Evolutionary conservation across 306 rosid species (phyloP).

Genomic region (Hippophae gyantsensis): DNA sequence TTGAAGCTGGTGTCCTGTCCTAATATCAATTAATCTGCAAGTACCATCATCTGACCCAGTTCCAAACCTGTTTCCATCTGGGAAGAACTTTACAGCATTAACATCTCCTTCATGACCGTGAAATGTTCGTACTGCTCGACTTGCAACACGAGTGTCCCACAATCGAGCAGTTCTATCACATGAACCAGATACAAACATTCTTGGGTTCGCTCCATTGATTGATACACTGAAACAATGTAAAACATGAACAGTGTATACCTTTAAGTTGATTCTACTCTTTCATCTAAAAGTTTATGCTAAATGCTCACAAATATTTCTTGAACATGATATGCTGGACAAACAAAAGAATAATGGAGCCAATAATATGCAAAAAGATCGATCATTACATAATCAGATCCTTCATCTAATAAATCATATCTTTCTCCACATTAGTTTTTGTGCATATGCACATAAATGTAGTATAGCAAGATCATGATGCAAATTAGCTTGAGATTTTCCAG

Average conservation of each 20-base stretch:
- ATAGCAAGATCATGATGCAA: conserved; percentile 13
- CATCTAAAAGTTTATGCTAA: neutral
- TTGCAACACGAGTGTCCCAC: conserved; percentile 99
- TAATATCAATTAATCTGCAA: conserved; percentile 80
- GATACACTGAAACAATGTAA: conserved; percentile 53
- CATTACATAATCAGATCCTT: conserved; percentile 6
- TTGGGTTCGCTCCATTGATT: conserved; percentile 70
- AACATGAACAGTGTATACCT: neutral
- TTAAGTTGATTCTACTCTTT: neutral
- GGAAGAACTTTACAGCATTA: conserved; percentile 75
- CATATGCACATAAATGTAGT: neutral
- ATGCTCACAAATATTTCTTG: neutral
- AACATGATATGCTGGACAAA: conserved; percentile 1
- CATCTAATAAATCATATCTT: neutral
- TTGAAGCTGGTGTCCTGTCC: conserved; percentile 97
- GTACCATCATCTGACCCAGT: conserved; percentile 97
- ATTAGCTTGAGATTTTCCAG: conserved; percentile 6
- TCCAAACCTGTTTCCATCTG: conserved; percentile 96
- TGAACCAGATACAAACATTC: conserved; percentile 89
- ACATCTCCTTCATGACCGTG: conserved; percentile 87
- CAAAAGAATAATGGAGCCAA: neutral
- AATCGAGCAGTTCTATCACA: conserved; percentile 84
- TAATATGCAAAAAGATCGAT: neutral
- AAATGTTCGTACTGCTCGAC: conserved; percentile 87
- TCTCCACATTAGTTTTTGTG: neutral